Conservation (phyloP, 192 early-diverging fungal genomes). For the Podila verticillata region DNA sequence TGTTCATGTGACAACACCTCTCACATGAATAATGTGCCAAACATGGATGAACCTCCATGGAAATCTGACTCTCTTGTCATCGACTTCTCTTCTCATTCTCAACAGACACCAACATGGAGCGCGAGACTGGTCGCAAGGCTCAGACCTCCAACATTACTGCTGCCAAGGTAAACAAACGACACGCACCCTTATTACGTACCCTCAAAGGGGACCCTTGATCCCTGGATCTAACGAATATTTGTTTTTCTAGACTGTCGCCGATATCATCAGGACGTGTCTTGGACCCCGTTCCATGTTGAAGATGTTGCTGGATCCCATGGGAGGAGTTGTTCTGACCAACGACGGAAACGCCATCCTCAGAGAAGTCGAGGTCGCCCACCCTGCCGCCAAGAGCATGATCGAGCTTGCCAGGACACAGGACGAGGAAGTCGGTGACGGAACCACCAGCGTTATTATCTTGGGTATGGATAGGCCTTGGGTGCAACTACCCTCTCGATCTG, state of each 20-base stretch:
- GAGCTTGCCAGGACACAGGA: constrained; percentile 99
- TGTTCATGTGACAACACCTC: neutral
- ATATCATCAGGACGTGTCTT: constrained; percentile 98
- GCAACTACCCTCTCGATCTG: neutral
- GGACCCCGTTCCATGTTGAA: constrained; percentile 99
- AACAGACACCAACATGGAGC: constrained; percentile 86
- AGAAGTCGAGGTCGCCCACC: constrained; percentile 99
- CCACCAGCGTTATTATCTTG: constrained; percentile 98
- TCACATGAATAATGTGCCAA: neutral
- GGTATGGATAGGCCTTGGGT: constrained; percentile 58
- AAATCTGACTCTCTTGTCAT: no score
- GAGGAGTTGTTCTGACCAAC: constrained; percentile 97
- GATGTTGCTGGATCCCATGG: constrained; percentile 99
- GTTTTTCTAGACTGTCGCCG: constrained; percentile 85
- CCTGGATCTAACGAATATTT: constrained; percentile 2
- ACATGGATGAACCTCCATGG: no score
- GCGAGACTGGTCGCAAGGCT: constrained; percentile 96
- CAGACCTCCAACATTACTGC: constrained; percentile 98
- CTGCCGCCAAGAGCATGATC: constrained; percentile 99
- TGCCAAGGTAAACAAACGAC: constrained; percentile 78
- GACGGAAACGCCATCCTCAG: constrained; percentile 99
- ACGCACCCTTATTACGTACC: neutral
- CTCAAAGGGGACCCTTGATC: no score
- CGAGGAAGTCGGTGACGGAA: constrained; percentile 99
- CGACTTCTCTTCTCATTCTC: neutral